Conservation (phyloP, 2,329 filamentous ascomycete genomes). For the Colletotrichum tofieldiae region DNA sequence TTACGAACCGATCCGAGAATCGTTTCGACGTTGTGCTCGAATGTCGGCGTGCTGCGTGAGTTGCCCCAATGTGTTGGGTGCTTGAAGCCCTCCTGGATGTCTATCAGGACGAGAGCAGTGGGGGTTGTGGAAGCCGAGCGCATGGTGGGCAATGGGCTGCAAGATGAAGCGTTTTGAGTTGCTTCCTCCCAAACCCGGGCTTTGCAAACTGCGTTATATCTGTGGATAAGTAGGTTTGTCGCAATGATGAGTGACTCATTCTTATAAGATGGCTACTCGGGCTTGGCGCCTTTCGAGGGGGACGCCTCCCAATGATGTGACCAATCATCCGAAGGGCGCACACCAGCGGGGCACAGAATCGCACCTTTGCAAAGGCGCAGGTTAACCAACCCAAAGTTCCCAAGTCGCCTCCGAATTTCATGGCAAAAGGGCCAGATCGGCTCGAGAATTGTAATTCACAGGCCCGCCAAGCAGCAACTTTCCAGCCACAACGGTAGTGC, state of each 20-base stretch:
- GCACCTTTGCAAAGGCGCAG: no score
- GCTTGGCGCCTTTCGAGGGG: no score
- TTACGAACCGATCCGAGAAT: conserved; percentile 53
- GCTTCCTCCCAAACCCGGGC: not conserved
- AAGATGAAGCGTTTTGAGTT: not conserved
- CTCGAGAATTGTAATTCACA: no score
- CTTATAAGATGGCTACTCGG: no score
- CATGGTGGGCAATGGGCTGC: conserved; percentile 38
- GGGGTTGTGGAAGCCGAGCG: conserved; percentile 44
- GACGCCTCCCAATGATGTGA: not conserved
- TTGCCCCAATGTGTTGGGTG: conserved; percentile 57
- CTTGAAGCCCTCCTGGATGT: conserved; percentile 61
- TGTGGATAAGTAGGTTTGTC: not conserved
- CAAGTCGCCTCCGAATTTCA: not conserved
- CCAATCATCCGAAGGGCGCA: not conserved
- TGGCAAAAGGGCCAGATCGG: no score
- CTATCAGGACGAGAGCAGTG: conserved; percentile 63
- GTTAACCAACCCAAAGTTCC: not conserved
- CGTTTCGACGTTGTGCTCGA: conserved; percentile 58
- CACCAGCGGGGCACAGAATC: not conserved
- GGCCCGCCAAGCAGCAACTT: no score
- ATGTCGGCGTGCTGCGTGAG: conserved; percentile 59
- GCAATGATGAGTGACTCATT: not conserved
- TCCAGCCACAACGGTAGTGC: no score
- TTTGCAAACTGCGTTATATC: no score